Conservation (phyloP, 306 rosid genomes). For the Luffa aegyptiaca region DNA sequence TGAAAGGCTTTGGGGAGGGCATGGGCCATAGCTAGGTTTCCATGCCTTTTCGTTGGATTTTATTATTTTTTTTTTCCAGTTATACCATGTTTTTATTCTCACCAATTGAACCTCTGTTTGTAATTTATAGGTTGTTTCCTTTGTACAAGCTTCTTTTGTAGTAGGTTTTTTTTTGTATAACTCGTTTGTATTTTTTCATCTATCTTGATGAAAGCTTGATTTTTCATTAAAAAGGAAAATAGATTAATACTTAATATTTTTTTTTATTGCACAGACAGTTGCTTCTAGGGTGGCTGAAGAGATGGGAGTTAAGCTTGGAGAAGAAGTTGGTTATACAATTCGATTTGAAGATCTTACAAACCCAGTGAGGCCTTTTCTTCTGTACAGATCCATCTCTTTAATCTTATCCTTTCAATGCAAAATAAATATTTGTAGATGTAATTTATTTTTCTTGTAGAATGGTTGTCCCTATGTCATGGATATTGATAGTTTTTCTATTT, state of each 20-base stretch:
- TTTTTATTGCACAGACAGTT: conserved; percentile 46
- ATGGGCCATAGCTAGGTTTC: background rate
- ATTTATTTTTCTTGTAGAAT: background rate
- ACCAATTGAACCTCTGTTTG: background rate
- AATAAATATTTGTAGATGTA: background rate
- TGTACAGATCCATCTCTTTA: background rate
- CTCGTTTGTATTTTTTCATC: background rate
- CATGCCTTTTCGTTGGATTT: background rate
- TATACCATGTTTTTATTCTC: background rate
- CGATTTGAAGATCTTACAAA: conserved; percentile 85
- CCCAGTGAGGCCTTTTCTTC: conserved; percentile 31
- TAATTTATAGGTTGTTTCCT: background rate
- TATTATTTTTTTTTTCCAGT: background rate
- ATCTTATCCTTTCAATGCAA: background rate
- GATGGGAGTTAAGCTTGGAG: conserved; percentile 86
- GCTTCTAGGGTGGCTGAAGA: conserved; percentile 89
- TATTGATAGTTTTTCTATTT: conserved; percentile 25
- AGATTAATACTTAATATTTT: background rate
- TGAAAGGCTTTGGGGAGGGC: background rate
- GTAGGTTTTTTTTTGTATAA: background rate
- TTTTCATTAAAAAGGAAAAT: background rate
- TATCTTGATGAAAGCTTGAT: background rate
- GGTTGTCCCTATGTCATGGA: conserved; percentile 2
- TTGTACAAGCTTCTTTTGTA: background rate
- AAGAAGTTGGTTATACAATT: conserved; percentile 89